Evolutionary conservation across 83 land plant genomes (phyloP).

Genomic region (Thuja plicata): DNA sequence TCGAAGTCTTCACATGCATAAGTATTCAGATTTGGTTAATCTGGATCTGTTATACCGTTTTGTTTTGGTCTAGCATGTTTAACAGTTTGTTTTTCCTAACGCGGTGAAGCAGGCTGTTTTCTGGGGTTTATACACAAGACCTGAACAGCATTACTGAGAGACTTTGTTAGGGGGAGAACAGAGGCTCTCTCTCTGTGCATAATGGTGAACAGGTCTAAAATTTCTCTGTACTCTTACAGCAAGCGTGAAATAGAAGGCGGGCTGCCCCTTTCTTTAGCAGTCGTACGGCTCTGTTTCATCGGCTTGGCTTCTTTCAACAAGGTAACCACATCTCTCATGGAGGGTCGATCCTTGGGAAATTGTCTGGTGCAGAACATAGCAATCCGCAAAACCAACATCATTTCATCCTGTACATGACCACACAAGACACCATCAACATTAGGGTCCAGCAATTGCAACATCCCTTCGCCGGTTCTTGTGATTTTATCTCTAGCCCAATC

Average conservation of each 20-base stretch:
- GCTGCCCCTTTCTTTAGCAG: constrained; percentile 12
- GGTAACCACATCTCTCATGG: constrained; percentile 74
- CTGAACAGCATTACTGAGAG: too few species aligned
- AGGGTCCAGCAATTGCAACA: constrained; percentile 51
- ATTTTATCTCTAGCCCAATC: constrained; percentile 59
- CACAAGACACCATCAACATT: constrained; percentile 53
- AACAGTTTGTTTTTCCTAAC: too few species aligned
- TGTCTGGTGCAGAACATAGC: constrained; percentile 76
- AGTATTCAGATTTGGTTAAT: too few species aligned
- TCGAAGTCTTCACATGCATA: too few species aligned
- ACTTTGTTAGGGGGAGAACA: too few species aligned
- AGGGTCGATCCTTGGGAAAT: constrained; percentile 77
- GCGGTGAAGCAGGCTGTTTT: too few species aligned
- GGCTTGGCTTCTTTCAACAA: constrained; percentile 83
- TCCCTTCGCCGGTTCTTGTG: constrained; percentile 17
- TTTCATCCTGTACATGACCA: constrained; percentile 74
- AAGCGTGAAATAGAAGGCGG: constrained; percentile 14
- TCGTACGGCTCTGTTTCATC: constrained; percentile 50
- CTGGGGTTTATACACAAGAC: too few species aligned
- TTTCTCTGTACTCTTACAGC: neutral
- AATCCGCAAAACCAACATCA: constrained; percentile 65
- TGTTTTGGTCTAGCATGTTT: too few species aligned
- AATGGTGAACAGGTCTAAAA: neutral
- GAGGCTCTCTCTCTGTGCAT: too few species aligned
- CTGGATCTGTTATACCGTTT: too few species aligned